A percentile compares a stretch with the other conserved stretches of the same genome.
These are phyloP conservation scores for Tulasnella sp. DNA, from an alignment of 768 basidiomycete species.

Conservation along the genomic window DNA sequence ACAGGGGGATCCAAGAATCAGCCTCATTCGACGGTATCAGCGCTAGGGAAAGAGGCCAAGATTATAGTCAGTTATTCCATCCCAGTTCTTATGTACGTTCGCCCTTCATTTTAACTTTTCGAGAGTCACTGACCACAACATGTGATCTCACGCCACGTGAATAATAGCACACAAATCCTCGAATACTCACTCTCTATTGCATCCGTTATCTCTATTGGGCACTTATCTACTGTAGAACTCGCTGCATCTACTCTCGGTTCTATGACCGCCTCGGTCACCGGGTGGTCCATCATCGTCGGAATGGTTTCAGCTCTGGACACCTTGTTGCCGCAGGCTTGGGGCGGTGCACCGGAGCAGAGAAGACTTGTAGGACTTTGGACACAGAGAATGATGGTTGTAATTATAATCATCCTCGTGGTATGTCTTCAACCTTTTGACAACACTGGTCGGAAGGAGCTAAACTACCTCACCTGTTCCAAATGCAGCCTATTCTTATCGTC, in stretches of 20 bases:
- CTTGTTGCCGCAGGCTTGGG: slow-evolving; percentile 90
- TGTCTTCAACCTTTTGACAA: slow-evolving; percentile 20
- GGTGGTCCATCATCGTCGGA: slow-evolving; percentile 71
- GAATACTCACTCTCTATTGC: slow-evolving; percentile 81
- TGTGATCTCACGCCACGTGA: slow-evolving; percentile 10
- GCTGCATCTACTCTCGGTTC: slow-evolving; percentile 69
- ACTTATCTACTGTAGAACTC: slow-evolving; percentile 78
- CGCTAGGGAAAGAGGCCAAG: slow-evolving; percentile 40
- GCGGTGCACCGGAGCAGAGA: slow-evolving; percentile 59
- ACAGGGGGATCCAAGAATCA: background rate
- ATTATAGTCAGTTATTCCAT: slow-evolving; percentile 53
- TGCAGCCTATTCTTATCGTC: slow-evolving; percentile 44
- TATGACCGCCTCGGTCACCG: slow-evolving; percentile 60
- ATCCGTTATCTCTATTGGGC: slow-evolving; percentile 80
- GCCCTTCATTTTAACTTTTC: background rate
- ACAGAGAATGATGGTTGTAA: slow-evolving; percentile 73
- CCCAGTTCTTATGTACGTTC: slow-evolving; percentile 53
- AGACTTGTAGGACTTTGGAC: slow-evolving; percentile 83
- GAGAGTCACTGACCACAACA: slow-evolving; percentile 17
- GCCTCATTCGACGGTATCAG: background rate
- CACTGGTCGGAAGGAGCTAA: background rate
- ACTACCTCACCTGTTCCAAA: slow-evolving; percentile 14
- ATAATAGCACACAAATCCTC: slow-evolving; percentile 61
- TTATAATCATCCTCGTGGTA: slow-evolving; percentile 48
- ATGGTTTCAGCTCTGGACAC: slow-evolving; percentile 83